A percentile compares a stretch with the other conserved stretches of the same genome.
These are phyloP conservation scores for Rhizopus stolonifer DNA, from an alignment of 371 early-diverging fungal species.

Conservation along the genomic window DNA sequence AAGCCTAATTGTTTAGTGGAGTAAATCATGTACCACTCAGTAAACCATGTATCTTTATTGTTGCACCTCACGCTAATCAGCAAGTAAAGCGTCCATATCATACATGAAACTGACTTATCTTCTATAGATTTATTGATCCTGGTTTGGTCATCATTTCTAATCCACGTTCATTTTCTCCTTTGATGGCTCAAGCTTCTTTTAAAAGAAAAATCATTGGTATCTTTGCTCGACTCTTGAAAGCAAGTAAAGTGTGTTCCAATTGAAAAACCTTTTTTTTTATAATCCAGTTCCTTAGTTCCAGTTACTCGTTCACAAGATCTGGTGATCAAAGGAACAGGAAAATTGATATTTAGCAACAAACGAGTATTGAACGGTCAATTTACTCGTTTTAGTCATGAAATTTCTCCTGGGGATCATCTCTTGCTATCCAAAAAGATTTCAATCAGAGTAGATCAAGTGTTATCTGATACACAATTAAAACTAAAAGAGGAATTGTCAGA, in stretches of 20 bases:
- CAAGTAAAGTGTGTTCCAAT: constrained; percentile 39
- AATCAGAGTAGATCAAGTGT: constrained; percentile 57
- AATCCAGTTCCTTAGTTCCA: constrained; percentile 53
- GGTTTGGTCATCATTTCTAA: constrained; percentile 72
- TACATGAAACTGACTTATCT: not conserved
- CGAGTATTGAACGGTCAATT: constrained; percentile 44
- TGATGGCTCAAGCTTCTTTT: constrained; percentile 75
- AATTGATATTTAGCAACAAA: constrained; percentile 38
- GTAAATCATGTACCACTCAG: constrained; percentile 68
- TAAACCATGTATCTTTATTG: constrained; percentile 82
- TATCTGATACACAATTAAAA: constrained; percentile 66
- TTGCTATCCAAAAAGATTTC: constrained; percentile 44
- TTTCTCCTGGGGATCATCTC: constrained; percentile 53
- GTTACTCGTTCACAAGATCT: constrained; percentile 83
- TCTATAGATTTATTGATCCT: constrained; percentile 68
- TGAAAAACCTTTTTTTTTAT: not conserved
- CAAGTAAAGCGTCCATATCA: constrained; percentile 27
- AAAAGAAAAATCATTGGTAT: constrained; percentile 70
- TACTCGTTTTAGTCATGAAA: constrained; percentile 61
- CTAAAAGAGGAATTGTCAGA: constrained; percentile 49
- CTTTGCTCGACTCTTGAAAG: constrained; percentile 58
- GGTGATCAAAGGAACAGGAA: constrained; percentile 59
- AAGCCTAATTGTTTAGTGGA: constrained; percentile 46
- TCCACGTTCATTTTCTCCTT: constrained; percentile 67
- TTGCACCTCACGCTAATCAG: constrained; percentile 88